Base-by-base conservation (phyloP, 495 filamentous ascomycete genomes). In the Daldinia concentrica region DNA sequence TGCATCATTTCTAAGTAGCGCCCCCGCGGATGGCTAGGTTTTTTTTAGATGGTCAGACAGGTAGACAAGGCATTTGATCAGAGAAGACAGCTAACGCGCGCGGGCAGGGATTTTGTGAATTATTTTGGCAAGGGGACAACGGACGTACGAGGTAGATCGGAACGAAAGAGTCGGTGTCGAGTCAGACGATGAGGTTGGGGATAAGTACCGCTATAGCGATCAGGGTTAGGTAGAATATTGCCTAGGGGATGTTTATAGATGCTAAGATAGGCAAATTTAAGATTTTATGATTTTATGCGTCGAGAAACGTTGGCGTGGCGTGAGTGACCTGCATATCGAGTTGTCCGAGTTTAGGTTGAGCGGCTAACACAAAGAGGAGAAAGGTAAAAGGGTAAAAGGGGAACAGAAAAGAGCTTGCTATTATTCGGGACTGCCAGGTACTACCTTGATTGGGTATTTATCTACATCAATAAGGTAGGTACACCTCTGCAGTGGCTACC, bases 1-100 rank as follows among this genome's bases (percentile, higher is more conserved):
- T 81, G 82, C 82, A 81, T 80, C 75, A 56, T 71, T 68, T 69
- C 22, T 14, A 56, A 37, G 32, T 37, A 55, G 45, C 60, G 60
- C 60, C 64, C 54, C 64, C 37, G 64, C 64, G 69, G 64, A 57
- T 36, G 27, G 54, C 14, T 72, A 62, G 61, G 61, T 54, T 58
- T 68, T 41, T 54, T 45, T 54, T 58, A 66, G 63, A 66, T 55
- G 69, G 69, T 72, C 69, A 72, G 64, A 72, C 58, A 48, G 7
- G 17, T 19, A 48, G 41, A 24, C 43, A 72, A 43, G 32, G 52
- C 63, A 54, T 34, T 70, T 60, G 36, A 61, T 64, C 55, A 69
- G 41, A 62, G 50, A 26, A 58, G 6, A 63, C 58, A 57, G 50
- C 55, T 48, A 51, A 67, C 34, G 63, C 63, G 58, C 58, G 58